Evolutionary conservation across 1,284 basidiomycete genomes (phyloP), one percentile per base, ranked within the genome.

Genomic region (Pseudozyma sp.): DNA sequence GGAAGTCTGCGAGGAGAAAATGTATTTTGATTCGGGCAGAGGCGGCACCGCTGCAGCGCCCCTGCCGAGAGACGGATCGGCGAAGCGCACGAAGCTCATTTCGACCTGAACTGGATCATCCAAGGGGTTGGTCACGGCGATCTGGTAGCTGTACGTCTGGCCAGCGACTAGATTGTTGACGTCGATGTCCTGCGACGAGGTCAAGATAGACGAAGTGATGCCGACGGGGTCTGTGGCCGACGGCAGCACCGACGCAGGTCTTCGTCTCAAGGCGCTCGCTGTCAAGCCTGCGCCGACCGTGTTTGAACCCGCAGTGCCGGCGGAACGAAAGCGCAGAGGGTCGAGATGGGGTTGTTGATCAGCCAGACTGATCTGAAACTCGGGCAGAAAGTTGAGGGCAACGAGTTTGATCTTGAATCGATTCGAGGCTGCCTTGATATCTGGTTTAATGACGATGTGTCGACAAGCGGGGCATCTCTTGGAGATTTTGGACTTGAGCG

Each of bases 361-460:
- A 19, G 75, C 65, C 10, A 75, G 64, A 10, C 37, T 14, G 30
- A 77, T 59, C n/a, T 90, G 89, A 43, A 97, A 91, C 3, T 91
- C 89, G 0, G 96, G 97, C 16, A 99, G 87, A 85, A 97, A 98
- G 84, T 93, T 95, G 30, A 91, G 89, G 0, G 96, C 97, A 48
- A 96, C 92, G 48, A 97, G 90, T 85, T 97, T 97, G 86, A 99
- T 98, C 86, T 98, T 98, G 89, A 92, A 97, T 7, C 93, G 89
- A 35, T 93, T 91, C 7, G 92, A 93, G 77, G 93, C 92, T 0
- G 94, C 91, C 84, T 98, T 99, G 80, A 94, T 92, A 84, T 99
- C 97, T 1, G 97, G 97, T 82, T 97, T 97, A 86, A 98, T 96
- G 66, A 99, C 89, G 76, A 98, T 96, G 85, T 98, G 96, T 14